A percentile compares a stretch with the other conserved stretches of the same genome.
phyloP scores from a whole-genome alignment of 2,329 filamentous ascomycete species.

The Sarocladium oryzae region DNA sequence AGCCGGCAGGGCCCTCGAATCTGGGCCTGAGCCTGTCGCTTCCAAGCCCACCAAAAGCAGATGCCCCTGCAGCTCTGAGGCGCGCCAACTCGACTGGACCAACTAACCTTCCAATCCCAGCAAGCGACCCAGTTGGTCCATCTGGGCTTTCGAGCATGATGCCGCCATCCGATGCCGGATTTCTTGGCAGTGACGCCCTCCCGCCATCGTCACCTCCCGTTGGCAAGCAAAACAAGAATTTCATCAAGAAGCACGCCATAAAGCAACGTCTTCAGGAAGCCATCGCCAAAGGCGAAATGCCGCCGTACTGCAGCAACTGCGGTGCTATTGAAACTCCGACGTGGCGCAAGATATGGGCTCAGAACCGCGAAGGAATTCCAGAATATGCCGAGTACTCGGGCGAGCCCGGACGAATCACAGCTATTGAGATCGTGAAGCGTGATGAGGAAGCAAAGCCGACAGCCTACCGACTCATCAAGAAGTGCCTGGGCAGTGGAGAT shows the following conservation, averaged over 20 bases:
- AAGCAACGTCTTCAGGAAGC: constrained; percentile 53
- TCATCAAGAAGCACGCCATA: constrained; percentile 56
- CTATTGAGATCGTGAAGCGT: constrained; percentile 60
- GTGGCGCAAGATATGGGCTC: constrained; percentile 90
- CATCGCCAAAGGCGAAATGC: constrained; percentile 75
- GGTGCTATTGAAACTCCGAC: constrained; percentile 94
- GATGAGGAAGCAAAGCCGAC: constrained; percentile 57
- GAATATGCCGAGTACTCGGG: constrained; percentile 65
- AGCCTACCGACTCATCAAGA: constrained; percentile 72
- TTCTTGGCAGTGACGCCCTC: constrained; percentile 30
- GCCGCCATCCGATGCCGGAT: constrained; percentile 1
- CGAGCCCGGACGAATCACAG: constrained; percentile 66
- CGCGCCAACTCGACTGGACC: constrained; percentile 30
- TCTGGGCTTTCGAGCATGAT: constrained; percentile 18
- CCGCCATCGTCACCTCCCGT: constrained; percentile 33
- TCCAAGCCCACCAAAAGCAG: constrained; percentile 1
- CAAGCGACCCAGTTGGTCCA: constrained; percentile 38
- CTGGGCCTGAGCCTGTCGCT: constrained; percentile 13
- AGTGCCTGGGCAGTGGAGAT: constrained; percentile 54
- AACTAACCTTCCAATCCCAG: constrained; percentile 31
- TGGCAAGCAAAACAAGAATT: constrained; percentile 55
- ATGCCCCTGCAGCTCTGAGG: constrained; percentile 17
- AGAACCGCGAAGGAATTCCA: constrained; percentile 63
- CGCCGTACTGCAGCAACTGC: constrained; percentile 85
- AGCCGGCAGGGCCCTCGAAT: constrained; percentile 38